Conservation (phyloP, 2,329 filamentous ascomycete genomes). For the Chaetoscypha palmicola region DNA sequence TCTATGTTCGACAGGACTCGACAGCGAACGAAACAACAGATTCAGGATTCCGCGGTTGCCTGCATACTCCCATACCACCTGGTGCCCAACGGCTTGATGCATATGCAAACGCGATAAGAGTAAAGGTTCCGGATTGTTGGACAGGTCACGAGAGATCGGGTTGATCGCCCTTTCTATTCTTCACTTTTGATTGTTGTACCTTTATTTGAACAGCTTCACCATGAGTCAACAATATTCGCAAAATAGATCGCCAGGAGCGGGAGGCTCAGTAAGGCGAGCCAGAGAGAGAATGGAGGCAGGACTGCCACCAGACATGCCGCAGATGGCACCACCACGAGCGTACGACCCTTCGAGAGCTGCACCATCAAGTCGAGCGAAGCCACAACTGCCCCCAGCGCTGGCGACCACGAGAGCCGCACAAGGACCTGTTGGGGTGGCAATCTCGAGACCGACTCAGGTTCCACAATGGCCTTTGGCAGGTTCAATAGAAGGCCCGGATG, state of each 20-base stretch:
- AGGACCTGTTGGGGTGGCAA: conserved; percentile 33
- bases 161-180: conserved; percentile 13
- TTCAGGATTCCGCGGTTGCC: conserved; percentile 10
- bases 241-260: conserved; percentile 13
- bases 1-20: conserved; percentile 7
- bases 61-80: conserved; percentile 14
- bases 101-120: conserved; percentile 26
- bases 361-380: conserved; percentile 19
- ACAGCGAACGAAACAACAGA: conserved; percentile 2
- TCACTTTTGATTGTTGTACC: conserved; percentile 3
- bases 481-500: conserved; percentile 16
- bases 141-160: conserved; percentile 15
- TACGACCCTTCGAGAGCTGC: conserved; percentile 14
- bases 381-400: conserved; percentile 20
- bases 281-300: conserved; percentile 46
- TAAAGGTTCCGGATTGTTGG: conserved; percentile 17
- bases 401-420: conserved; percentile 16
- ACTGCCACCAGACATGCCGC: conserved; percentile 24
- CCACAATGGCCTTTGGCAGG: conserved; percentile 48
- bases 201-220: conserved; percentile 2
- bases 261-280: conserved; percentile 46
- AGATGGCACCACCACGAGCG: conserved; percentile 17
- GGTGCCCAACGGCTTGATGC: conserved; percentile 27
- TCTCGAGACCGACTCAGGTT: conserved; percentile 42
- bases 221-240: conserved; percentile 27